Evolutionary conservation across 495 filamentous ascomycete genomes (phyloP), one percentile per base, ranked within the genome.

Genomic region (Oidiodendron maius): DNA sequence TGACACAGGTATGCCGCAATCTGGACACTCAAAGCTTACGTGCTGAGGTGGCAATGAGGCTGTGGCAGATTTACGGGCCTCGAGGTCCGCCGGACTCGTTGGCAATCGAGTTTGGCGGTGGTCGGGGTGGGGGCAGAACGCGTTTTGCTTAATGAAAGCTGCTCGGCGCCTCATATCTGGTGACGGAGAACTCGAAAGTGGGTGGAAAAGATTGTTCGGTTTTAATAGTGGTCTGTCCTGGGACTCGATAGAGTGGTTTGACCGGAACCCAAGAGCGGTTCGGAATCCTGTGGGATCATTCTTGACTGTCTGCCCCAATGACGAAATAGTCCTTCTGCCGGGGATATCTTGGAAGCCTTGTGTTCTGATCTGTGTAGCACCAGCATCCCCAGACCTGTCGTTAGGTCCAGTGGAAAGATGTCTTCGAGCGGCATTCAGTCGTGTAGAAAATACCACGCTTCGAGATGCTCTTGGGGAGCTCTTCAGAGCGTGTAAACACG

Each of bases 1-100:
- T 56, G 90, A 95, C 0, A 94, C 80, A 1, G 93, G 93, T 18
- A 97, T 83, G 16, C 93, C 93, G 57, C 93, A 99, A 68, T 97
- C 93, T 9, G 91, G 89, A 57, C 93, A 99, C 68, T 96, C 94
- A 63, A 91, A 95, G 45, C 83, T 76, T 50, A 95, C 86, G 65
- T 93, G 89, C 8, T 77, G 77, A 3, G 90, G 84, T 2, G 87
- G 74, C 32, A 73, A 58, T 38, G 46, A 67, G 25, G 69, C 75
- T n/a, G 71, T 66, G n/a, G 54, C 61, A 26, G 65, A 55, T 38
- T 62, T 59, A 16, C 76, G 68, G 35, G 68, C 65, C 65, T 84
- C 81, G 10, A 80, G 73, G 49, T 85, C 82, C 44, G 77, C 68
- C 3, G 82, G 80, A 4, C 71, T 77, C 44, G 66, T 66, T 3